Conservation (phyloP, 169 alveolate species). For the Babesia caballi region DNA sequence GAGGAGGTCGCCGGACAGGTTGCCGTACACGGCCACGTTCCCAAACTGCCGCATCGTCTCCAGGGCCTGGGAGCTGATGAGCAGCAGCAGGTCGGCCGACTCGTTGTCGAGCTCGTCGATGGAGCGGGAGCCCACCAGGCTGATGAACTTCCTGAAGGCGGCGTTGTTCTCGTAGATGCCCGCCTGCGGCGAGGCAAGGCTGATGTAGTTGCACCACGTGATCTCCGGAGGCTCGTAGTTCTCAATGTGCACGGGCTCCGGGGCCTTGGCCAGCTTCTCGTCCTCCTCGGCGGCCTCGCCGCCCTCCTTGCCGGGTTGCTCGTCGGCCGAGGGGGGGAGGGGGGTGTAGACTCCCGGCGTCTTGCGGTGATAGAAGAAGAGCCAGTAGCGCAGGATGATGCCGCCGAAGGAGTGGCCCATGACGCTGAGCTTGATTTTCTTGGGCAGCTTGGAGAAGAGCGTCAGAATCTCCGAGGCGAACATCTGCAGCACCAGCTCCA, state of each 20-base stretch:
- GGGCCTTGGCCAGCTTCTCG: neutral
- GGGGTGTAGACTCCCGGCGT: conserved; percentile 32
- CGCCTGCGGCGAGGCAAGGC: conserved; percentile 76
- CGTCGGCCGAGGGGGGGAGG: neutral
- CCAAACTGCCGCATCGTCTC: conserved; percentile 54
- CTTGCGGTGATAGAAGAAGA: conserved; percentile 37
- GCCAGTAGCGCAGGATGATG: conserved; percentile 58
- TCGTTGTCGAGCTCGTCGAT: conserved; percentile 71
- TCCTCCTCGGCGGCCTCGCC: neutral
- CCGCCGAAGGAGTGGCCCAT: conserved; percentile 80
- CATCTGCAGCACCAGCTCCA: conserved; percentile 65
- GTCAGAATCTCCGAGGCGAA: conserved; percentile 58
- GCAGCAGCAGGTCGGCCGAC: conserved; percentile 58
- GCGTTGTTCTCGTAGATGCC: conserved; percentile 72
- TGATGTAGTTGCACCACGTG: conserved; percentile 65
- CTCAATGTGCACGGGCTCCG: neutral
- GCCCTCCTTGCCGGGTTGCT: neutral
- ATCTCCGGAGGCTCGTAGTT: conserved; percentile 16
- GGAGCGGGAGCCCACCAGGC: conserved; percentile 66
- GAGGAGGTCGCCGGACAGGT: conserved; percentile 70
- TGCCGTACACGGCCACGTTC: conserved; percentile 72
- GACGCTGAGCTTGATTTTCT: conserved; percentile 58
- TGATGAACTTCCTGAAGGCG: conserved; percentile 50
- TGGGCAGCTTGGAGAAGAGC: conserved; percentile 58
- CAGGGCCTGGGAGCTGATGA: conserved; percentile 57